phyloP scores from a whole-genome alignment of 768 basidiomycete genomes.

The Calocybe indica region DNA sequence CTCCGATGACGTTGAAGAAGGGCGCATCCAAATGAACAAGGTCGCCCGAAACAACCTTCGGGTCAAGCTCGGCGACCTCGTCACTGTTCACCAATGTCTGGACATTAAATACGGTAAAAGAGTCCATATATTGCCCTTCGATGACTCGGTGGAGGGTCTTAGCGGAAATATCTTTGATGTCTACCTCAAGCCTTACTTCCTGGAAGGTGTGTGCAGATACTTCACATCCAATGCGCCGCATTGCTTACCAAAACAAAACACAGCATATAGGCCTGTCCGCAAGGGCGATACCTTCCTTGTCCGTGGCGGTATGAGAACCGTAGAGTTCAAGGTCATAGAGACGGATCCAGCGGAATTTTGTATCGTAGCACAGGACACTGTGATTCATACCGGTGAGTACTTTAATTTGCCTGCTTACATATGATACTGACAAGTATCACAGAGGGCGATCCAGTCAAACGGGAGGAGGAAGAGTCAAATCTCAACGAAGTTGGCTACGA shows the following conservation, averaged over 20 bases:
- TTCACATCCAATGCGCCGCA: too few species aligned
- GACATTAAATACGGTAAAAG: constrained; percentile 99
- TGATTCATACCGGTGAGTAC: constrained; percentile 78
- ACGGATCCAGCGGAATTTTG: constrained; percentile 98
- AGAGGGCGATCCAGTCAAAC: constrained; percentile 99
- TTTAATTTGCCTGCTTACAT: neutral
- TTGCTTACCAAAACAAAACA: constrained; percentile 14
- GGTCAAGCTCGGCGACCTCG: constrained; percentile 95
- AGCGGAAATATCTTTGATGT: constrained; percentile 99
- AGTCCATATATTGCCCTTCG: constrained; percentile 94
- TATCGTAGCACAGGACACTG: constrained; percentile 98
- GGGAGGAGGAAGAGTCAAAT: constrained; percentile 97
- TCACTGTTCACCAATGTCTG: constrained; percentile 91
- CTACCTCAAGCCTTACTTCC: constrained; percentile 98
- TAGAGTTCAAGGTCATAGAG: constrained; percentile 99
- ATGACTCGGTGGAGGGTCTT: constrained; percentile 96
- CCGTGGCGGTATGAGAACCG: constrained; percentile 95
- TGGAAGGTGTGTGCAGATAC: constrained; percentile 59
- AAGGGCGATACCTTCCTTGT: constrained; percentile 99
- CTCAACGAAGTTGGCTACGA: constrained; percentile 97
- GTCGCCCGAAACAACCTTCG: constrained; percentile 99
- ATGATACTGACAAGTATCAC: constrained; percentile 11
- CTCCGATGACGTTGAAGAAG: constrained; percentile 96
- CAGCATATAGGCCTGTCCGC: constrained; percentile 92
- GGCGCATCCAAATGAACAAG: constrained; percentile 98